Percentiles rank a stretch among this genome's conserved stretches.
These are phyloP conservation scores for Fusarium penzigii DNA, from an alignment of 2,329 filamentous ascomycete genomes.

Conservation along the genomic window DNA sequence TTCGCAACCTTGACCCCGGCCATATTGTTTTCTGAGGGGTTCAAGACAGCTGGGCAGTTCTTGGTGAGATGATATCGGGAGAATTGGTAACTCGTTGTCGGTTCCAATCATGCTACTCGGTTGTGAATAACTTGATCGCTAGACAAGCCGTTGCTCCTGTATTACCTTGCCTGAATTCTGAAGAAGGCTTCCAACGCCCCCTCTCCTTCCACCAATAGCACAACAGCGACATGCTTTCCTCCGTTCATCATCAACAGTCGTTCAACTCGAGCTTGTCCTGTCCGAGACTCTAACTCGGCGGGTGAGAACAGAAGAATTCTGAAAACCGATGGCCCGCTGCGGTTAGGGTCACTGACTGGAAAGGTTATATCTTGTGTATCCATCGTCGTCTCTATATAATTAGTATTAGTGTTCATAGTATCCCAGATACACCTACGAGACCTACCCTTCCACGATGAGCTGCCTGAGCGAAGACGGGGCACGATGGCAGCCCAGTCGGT, in stretches of 20 bases:
- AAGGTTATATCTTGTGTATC: constrained; percentile 49
- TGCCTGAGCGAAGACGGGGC: too few relatives aligned
- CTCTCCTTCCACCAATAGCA: constrained; percentile 44
- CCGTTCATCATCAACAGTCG: constrained; percentile 44
- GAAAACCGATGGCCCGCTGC: constrained; percentile 25
- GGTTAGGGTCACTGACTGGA: constrained; percentile 24
- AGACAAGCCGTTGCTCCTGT: neutral
- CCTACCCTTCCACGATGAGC: constrained; percentile 34
- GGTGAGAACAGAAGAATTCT: constrained; percentile 44
- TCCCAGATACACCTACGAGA: neutral
- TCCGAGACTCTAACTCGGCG: constrained; percentile 34
- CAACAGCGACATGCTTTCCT: constrained; percentile 40
- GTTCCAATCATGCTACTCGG: constrained; percentile 34
- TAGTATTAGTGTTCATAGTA: constrained; percentile 4
- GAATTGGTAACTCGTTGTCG: constrained; percentile 38
- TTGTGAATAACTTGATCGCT: neutral
- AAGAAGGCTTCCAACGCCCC: constrained; percentile 38
- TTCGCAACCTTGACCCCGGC: neutral
- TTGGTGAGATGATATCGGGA: constrained; percentile 42
- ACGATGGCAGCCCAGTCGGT: too few relatives aligned
- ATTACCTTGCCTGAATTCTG: constrained; percentile 46
- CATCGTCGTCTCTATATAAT: constrained; percentile 41
- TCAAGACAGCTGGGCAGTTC: constrained; percentile 41
- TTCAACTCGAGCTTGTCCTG: constrained; percentile 38
- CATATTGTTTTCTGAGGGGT: constrained; percentile 36